Evolutionary conservation across 495 filamentous ascomycete species (phyloP), one percentile per base, ranked within the genome.

Genomic region (Penicillium coprophilum): DNA sequence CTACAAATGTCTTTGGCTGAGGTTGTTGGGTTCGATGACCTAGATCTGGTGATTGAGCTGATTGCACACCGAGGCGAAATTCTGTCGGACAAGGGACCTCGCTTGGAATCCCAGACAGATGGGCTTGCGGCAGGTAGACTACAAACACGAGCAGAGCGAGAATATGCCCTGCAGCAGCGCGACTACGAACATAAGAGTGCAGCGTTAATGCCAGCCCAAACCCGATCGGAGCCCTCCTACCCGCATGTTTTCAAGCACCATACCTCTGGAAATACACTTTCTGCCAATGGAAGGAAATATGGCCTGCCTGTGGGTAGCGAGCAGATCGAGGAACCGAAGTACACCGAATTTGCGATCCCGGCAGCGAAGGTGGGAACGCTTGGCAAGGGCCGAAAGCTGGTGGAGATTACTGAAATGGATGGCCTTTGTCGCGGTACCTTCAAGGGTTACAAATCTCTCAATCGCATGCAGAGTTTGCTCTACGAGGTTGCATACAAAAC

Each of bases 401-500:
- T 97, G 17, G 65, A 85, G 17, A 92, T 99, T 40, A 72, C 80
- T 19, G 86, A 88, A 4, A 81, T 99, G 83, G 94, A 99, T 72
- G 90, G 88, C 7, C 78, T 99, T 21, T 97, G 93, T 67, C 80
- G 83, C 57, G 82, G 81, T n/a, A 97, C 95, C 1, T 99, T 99
- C 72, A 89, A 87, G 62, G 92, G 91, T 0, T 99, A 99, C 73
- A 93, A 92, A 71, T 70, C 87, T 1, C 77, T 99, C 47, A 99
- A 99, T 64, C 86, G 94, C 21, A 99, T 99, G 94, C 94, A 99
- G 74, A 97, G 92, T 61, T 71, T 99, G 47, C 88, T 97, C 5
- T 96, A 96, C 68, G 91, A 92, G 4, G 91, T 99, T 4, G 94
- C 93, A 3, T 99, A 99, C 72, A 87, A 87, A 65, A 96, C 90